Evolutionary conservation across 202 grass and related monocot species (phyloP), one percentile per base, ranked within the genome.

Genomic region (Brachypodium distachyon): DNA sequence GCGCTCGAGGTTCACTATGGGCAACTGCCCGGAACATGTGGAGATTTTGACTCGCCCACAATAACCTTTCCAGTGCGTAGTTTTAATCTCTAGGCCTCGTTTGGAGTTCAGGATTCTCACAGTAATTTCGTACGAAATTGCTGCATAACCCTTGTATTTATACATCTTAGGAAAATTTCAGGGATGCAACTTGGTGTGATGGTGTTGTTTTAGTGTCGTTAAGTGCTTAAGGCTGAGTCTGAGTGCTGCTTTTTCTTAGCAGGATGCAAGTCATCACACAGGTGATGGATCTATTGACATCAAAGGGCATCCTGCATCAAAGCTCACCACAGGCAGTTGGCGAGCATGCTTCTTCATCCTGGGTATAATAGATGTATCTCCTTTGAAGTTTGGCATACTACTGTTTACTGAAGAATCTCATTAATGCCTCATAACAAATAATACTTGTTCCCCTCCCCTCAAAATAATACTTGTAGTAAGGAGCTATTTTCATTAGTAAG

Each of bases 241-340:
- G 37, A 79, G 25, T 74, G 36, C 26, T 61, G 29, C 7, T 70
- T 47, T 32, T 62, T 84, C 55, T 67, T 70, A 74, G 77, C 85
- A 91, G 85, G 82, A 85, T 76, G 31, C 7, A 6, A 34, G 39
- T 33, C 55, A 60, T 60, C 80, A 79, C 70, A 87, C 87, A 50
- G 87, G 87, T 34, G 90, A 93, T 82, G 87, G 90, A 18, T 90
- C 83, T 18, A 60, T 90, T 77, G 87, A 90, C 78, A 50, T 87
- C 38, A 83, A 81, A 72, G 87, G 83, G 12, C 6, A 1, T 31
- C 83, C 80, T 27, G 78, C 78, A 34, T 50, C 51, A 47, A 90
- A 84, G 72, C 22, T 2, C 8, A 23, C 42, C 70, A 90, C 90
- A 27, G 90, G 90, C 28, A 75, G 83, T 70, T 90, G 87, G 90